Conservation (phyloP, 2,329 filamentous ascomycete species). For the Penicillium sp. region DNA sequence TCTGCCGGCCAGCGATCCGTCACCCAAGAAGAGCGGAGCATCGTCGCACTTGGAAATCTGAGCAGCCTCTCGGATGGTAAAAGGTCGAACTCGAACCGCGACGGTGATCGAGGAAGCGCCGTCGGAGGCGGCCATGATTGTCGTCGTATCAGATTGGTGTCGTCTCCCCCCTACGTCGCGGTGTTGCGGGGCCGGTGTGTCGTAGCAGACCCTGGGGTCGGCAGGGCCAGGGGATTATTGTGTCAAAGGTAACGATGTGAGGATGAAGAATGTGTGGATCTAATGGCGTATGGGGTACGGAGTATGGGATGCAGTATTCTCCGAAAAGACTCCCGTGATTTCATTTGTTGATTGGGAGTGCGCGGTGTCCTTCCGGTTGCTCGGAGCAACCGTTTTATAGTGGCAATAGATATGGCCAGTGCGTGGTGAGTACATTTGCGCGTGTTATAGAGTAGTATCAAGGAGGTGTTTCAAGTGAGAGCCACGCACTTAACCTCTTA, state of each 20-base stretch:
- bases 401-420: conserved; percentile 12
- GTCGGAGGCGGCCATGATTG: conserved; percentile 41
- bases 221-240: conserved; percentile 18
- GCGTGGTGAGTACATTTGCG: conserved; percentile 4
- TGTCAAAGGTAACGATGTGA: conserved; percentile 17
- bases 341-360: conserved; percentile 27
- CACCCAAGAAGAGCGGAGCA: conserved; percentile 85
- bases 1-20: conserved; percentile 84
- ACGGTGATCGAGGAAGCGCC: conserved; percentile 49
- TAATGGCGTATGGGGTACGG: conserved; percentile 23
- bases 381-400: conserved; percentile 27
- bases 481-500: background rate
- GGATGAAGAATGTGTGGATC: conserved; percentile 30
- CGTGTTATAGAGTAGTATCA: background rate
- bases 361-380: conserved; percentile 31
- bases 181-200: conserved; percentile 20
- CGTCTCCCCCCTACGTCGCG: conserved; percentile 18
- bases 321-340: conserved; percentile 20
- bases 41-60: conserved; percentile 75
- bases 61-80: conserved; percentile 85
- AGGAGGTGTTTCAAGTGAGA: background rate
- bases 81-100: conserved; percentile 59
- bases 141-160: conserved; percentile 9
- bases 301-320: conserved; percentile 26
- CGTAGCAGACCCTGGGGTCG: conserved; percentile 17